Base-by-base conservation (phyloP, 2,329 filamentous ascomycete species). In the Penicillium sp. region DNA sequence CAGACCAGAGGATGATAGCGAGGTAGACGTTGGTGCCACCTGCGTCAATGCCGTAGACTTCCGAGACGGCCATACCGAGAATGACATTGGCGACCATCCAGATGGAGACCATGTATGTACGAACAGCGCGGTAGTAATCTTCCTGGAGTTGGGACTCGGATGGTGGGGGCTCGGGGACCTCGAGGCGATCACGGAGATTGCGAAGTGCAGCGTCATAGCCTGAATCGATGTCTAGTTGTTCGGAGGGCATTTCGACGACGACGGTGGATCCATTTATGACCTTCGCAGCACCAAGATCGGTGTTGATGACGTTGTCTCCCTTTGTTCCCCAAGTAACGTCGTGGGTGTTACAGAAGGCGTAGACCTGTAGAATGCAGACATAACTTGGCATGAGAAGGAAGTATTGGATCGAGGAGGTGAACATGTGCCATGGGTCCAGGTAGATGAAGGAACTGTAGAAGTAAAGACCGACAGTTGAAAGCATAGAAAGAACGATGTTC, bases 321-420 rank as follows among this genome's bases (percentile, higher is more conserved):
- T 99, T 99, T 43, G 94, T 99, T 42, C 94, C 94, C 94, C 94
- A 99, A 0, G 92, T 96, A 18, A 99, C 92, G 72, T 99, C 94
- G 83, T 99, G 94, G 0, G 93, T 96, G 78, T 99, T 99, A 80
- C 94, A 97, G 75, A 99, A 99, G 41, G 94, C 94, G 76, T 99
- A 99, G 18, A 97, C 92, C 74, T 99, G 94, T 2, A 99, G 82
- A 0, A 91, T 97, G 79, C 94, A 97, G 75, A 99, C 96, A 78
- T 97, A 99, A 38, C 83, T 88, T 0, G 94, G 94, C 34, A 99
- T 81, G 24, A 99, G 85, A 44, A 92, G 83, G 72, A 99, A 97
- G 79, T 99, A 99, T 72, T 97, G 92, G 0, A 82, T 84, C 0
- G 90, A 87, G 0, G 88, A 93, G 11, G 94, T 99, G 77, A 99